Conservation (phyloP, 2,329 filamentous ascomycete genomes). For the Fusarium bactridioides region DNA sequence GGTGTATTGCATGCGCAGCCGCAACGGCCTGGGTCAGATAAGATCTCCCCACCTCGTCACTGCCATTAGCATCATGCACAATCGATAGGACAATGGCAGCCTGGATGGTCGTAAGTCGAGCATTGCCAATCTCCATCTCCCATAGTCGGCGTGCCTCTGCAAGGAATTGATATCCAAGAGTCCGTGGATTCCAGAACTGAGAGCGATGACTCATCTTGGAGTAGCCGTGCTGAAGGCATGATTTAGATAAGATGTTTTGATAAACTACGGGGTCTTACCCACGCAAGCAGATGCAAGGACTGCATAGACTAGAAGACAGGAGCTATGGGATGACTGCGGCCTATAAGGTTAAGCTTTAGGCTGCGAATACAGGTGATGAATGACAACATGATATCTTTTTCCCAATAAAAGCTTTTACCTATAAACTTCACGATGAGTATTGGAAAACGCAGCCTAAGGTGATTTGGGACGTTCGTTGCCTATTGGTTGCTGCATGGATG, state of each 20-base stretch:
- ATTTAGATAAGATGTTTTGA: neutral
- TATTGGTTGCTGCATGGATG: no score
- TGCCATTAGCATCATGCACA: neutral
- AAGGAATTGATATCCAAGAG: neutral
- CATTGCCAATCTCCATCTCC: neutral
- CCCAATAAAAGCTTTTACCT: no score
- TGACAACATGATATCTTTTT: no score
- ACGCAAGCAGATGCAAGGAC: neutral
- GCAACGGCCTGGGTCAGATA: neutral
- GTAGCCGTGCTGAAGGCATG: neutral
- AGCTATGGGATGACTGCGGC: no score
- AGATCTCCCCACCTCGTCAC: neutral
- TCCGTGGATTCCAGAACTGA: neutral
- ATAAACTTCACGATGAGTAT: no score
- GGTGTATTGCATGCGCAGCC: neutral
- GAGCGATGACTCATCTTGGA: neutral
- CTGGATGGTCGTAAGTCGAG: neutral
- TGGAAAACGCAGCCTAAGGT: no score
- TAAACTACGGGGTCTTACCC: neutral
- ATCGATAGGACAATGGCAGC: neutral
- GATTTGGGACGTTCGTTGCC: no score
- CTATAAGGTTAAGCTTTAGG: no score
- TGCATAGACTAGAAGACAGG: slow-evolving; percentile 4
- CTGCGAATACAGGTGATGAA: no score
- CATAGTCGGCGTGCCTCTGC: neutral